phyloP scores from a whole-genome alignment of 176 grass and related monocot genomes.

The Neostapfia colusana region DNA sequence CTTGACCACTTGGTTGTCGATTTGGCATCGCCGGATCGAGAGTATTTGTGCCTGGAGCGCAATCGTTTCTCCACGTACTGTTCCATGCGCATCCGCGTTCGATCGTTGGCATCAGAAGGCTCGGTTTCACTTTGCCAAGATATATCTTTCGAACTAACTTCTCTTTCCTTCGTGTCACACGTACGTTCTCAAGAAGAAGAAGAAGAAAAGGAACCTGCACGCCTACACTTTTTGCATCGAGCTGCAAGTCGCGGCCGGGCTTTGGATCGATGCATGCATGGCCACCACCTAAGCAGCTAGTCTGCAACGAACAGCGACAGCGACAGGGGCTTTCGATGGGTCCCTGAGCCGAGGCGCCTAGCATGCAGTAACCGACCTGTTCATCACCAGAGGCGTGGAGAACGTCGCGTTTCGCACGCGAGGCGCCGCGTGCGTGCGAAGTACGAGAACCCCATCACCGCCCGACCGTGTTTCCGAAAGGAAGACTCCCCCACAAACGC shows the following conservation, averaged over 20 bases:
- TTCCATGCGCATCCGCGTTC: not conserved
- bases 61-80: slow-evolving; percentile 42
- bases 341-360: not conserved
- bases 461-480: not conserved
- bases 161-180: not conserved
- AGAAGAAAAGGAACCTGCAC: not conserved
- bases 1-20: not conserved
- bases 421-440: not conserved
- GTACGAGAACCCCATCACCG: not conserved
- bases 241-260: not conserved
- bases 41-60: not conserved
- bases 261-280: slow-evolving; percentile 2
- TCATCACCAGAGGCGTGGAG: not conserved
- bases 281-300: not conserved
- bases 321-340: not conserved
- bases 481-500: not conserved
- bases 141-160: not conserved
- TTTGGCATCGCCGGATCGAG: not conserved
- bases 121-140: not conserved
- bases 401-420: slow-evolving; percentile 17
- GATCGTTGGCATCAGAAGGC: not conserved
- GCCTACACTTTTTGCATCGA: slow-evolving; percentile 1
- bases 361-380: not conserved
- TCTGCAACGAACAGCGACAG: not conserved
- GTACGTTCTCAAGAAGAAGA: too few relatives aligned